Base-by-base conservation (phyloP, 2,329 filamentous ascomycete species). In the Talaromyces sp. region DNA sequence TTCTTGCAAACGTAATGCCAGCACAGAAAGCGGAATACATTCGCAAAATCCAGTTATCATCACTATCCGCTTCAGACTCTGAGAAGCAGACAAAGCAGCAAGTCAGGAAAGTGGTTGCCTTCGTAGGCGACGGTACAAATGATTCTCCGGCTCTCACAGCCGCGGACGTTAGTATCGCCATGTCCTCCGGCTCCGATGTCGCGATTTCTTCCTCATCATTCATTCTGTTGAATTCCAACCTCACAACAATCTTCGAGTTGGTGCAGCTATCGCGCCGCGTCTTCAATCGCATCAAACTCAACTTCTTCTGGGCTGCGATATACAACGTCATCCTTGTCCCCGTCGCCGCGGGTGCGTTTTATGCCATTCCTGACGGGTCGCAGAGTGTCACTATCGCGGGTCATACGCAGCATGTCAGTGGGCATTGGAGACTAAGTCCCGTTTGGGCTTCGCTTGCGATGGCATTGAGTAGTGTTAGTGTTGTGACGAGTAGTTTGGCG, bases 401-500 rank as follows among this genome's bases (percentile, higher is more conserved):
- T 2, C 33, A 37, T 13, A 75, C 72, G 27, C 71, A 72, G 50
- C 71, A 66, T 65, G 74, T 76, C 37, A 68, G 75, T 67, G 72
- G 72, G 11, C 79, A 80, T 60, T 83, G 80, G 79, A 73, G 81
- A 39, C 66, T 84, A 9, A 80, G 80, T 68, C 82, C 82, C 0
- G 82, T 83, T 6, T 97, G 93, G 93, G 94, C 93, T 5, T 90
- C 89, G 69, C 78, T 97, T 74, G 93, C 93, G 0, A 98, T 97
- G 94, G 94, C 94, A 31, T 78, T 93, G 76, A 97, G 93, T 77
- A 94, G 90, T 76, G 89, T 97, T 69, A 95, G 91, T 73, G 93
- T 98, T 54, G 90, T 97, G 60, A 79, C 87, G 73, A 96, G 92
- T 75, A 94, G 90, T 79, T 78, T 97, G 72, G 83, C 88, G 59